Base-by-base conservation (phyloP, 352 stramenopile species). In the Blastocystis sp. region DNA sequence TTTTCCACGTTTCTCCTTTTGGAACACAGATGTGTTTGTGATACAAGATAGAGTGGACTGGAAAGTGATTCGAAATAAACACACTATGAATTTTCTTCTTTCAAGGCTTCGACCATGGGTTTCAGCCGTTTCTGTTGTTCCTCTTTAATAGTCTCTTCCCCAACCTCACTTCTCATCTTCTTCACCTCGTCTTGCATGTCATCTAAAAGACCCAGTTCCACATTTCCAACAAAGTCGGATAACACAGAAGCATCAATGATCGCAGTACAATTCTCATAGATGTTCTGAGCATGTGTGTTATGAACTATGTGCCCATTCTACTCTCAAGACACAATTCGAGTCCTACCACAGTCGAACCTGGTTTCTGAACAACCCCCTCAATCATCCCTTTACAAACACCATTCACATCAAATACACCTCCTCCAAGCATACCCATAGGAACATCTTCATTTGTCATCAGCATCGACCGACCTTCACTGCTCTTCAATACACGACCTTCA, bases 381-480 rank as follows among this genome's bases (percentile, higher is more conserved):
- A 82, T 82, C 73, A 82, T 82, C 13, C 73, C 73, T 57, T 82
- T 82, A 6, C 73, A 82, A 64, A 64, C 48, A 2, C 73, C 73
- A 24, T 82, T 40, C 1, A 82, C 24, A 37, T 82, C 73, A 42
- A 82, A 82, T 1, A 54, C 48, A 15, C 73, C 73, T 66, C 73
- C 73, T 22, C 73, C 73, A 5, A 64, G 5, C 51, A 82, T 82
- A 27, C 73, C 73, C 1, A 27, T 30, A 0, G 73, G 51, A 13
- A 82, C 40, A 5, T 37, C 15, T 37, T 24, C 27, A 2, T n/a
- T 42, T 35, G 73, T 51, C 13, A 40, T 68, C 13, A 82, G 22
- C 51, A 82, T 82, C 0, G 73, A 82, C 5, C 73, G 73, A 30
- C 73, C 73, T 40, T 82, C 30, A n/a, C 58, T 27, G 48, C 24